Base-by-base conservation (phyloP, 2,329 filamentous ascomycete species). In the Aspergillus nomiae region DNA sequence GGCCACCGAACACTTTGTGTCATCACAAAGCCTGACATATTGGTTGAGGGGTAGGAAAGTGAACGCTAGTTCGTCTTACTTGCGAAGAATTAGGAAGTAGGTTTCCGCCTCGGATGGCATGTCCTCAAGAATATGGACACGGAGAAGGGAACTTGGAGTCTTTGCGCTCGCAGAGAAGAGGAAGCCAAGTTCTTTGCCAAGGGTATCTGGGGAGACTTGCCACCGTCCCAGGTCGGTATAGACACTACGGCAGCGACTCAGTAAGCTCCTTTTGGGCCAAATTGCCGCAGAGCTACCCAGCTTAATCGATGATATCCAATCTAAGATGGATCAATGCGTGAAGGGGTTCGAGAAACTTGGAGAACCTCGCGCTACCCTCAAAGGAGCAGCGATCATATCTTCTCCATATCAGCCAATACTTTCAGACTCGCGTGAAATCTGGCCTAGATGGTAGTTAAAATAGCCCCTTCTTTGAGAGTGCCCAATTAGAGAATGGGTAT, bases 51-150 rank as follows among this genome's bases (percentile, higher is more conserved):
- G 1, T 82, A 81, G 3, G 76, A 73, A 2, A 73, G 61, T 11
- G 77, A 83, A 59, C 59, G 59, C 1, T 67, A 64, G 1, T 82
- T 78, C 65, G 65, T 81, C 4, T 64, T 71, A 0, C 72, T 84
- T 11, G 79, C 78, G 0, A 73, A 72, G 30, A 84, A 84, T 46
- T 68, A 82, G 56, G 75, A 83, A 46, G 72, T 79, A 0, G 68
- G 73, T 32, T 81, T 84, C 54, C 75, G 76, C 48, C 77, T 84
- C 0, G 82, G 83, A 1, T 85, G 82, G 83, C 82, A 85, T 68
- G 77, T 82, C 1, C 71, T 85, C 1, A 79, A 74, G 60, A 85
- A 85, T 66, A 64, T 80, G 59, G 67, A 78, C 65, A 77, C 74
- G 63, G 67, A 84, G 63, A 65, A 80, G 69, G 61, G 57, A 61